Evolutionary conservation across 2,329 filamentous ascomycete genomes (phyloP).

Genomic region (Corinectria fuckeliana): DNA sequence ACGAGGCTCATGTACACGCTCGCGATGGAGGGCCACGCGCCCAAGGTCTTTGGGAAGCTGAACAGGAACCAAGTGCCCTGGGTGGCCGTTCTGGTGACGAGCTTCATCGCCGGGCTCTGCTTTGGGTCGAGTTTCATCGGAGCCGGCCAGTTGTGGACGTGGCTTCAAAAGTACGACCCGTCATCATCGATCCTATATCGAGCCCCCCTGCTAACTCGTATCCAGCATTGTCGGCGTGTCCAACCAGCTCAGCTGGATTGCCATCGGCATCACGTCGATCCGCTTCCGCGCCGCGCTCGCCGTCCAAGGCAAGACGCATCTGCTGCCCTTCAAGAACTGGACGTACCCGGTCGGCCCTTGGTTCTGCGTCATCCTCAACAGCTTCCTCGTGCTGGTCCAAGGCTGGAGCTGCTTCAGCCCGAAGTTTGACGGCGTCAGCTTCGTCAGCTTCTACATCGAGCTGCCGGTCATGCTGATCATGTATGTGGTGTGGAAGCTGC

Average conservation of each 20-base stretch:
- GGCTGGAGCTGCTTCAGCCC: conserved; percentile 70
- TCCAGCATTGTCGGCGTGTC: conserved; percentile 67
- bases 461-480: conserved; percentile 67
- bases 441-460: conserved; percentile 70
- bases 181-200: no score
- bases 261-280: conserved; percentile 69
- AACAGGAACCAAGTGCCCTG: conserved; percentile 47
- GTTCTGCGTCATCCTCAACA: conserved; percentile 62
- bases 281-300: conserved; percentile 66
- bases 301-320: conserved; percentile 64
- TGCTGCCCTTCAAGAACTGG: conserved; percentile 70
- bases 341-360: conserved; percentile 69
- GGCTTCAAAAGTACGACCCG: conserved; percentile 70
- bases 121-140: conserved; percentile 71
- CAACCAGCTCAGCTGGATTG: conserved; percentile 70
- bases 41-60: conserved; percentile 55
- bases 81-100: conserved; percentile 56
- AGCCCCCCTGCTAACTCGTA: conserved; percentile 20
- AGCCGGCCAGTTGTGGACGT: conserved; percentile 69
- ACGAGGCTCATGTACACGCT: conserved; percentile 46
- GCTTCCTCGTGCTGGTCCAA: conserved; percentile 66
- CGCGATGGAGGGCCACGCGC: conserved; percentile 57
- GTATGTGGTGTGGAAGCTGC: conserved; percentile 73
- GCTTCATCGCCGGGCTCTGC: conserved; percentile 64
- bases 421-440: conserved; percentile 62